Percentiles rank a stretch among this genome's conserved stretches.
These are phyloP conservation scores for Claviceps quebecensis DNA, from an alignment of 2,329 filamentous ascomycete genomes.

Conservation along the genomic window DNA sequence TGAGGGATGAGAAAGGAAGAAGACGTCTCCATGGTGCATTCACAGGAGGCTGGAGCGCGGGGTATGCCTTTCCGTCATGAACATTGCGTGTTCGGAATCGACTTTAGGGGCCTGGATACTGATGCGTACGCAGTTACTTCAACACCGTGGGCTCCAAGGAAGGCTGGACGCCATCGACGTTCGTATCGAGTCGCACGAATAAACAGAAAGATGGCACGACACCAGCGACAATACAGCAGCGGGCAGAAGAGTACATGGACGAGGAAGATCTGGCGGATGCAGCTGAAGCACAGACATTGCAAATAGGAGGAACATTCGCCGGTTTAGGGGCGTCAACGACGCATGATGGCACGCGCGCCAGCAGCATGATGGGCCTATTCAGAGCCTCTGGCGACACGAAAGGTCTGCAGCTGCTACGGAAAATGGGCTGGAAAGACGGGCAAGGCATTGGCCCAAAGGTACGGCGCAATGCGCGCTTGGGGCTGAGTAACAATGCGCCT, in stretches of 20 bases:
- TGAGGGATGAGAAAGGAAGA: slow-evolving; percentile 79
- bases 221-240: slow-evolving; percentile 40
- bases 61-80: slow-evolving; percentile 39
- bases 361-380: slow-evolving; percentile 57
- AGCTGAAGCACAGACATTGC: slow-evolving; percentile 60
- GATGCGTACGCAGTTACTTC: slow-evolving; percentile 55
- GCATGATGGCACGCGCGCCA: slow-evolving; percentile 35
- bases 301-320: slow-evolving; percentile 60
- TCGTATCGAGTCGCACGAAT: slow-evolving; percentile 76
- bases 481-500: slow-evolving; percentile 22
- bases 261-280: slow-evolving; percentile 86
- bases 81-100: neutral
- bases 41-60: slow-evolving; percentile 91
- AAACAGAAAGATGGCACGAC: slow-evolving; percentile 50
- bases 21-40: slow-evolving; percentile 92
- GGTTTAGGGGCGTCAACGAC: slow-evolving; percentile 56
- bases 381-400: slow-evolving; percentile 65
- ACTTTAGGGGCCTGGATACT: neutral
- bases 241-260: slow-evolving; percentile 89
- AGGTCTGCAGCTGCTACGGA: slow-evolving; percentile 70
- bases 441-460: slow-evolving; percentile 87
- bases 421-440: slow-evolving; percentile 92
- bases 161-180: slow-evolving; percentile 87
- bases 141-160: slow-evolving; percentile 98
- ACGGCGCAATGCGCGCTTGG: slow-evolving; percentile 57